These are phyloP conservation scores for Myxozyma monticola DNA, from an alignment of 805 yeast genomes.

Conservation along the genomic window DNA sequence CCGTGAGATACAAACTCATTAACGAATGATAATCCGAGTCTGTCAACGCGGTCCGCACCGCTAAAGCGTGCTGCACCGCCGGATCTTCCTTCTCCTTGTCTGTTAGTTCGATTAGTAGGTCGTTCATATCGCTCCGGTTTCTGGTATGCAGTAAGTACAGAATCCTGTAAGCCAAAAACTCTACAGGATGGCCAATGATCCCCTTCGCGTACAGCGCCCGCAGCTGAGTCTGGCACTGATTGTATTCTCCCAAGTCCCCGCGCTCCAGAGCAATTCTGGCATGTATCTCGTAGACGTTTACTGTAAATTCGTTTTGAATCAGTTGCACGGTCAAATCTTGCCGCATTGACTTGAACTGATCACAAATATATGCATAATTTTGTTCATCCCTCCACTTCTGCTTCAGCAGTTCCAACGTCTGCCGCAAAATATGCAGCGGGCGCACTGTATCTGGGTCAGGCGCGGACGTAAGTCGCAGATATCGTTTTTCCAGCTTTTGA, in stretches of 20 bases:
- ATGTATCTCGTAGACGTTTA: slow-evolving; percentile 79
- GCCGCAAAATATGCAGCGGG: slow-evolving; percentile 62
- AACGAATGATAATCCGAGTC: slow-evolving; percentile 55
- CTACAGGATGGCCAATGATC: slow-evolving; percentile 48
- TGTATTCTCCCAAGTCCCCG: slow-evolving; percentile 87
- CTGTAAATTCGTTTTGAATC: slow-evolving; percentile 72
- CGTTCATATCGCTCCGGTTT: slow-evolving; percentile 57
- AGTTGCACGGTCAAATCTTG: slow-evolving; percentile 94
- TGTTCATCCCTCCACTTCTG: slow-evolving; percentile 54
- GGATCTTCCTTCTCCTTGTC: slow-evolving; percentile 34
- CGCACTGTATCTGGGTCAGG: slow-evolving; percentile 85
- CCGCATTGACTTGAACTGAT: slow-evolving; percentile 87
- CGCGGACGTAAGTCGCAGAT: slow-evolving; percentile 82
- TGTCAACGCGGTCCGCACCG: slow-evolving; percentile 40
- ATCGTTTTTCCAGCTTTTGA: slow-evolving; percentile 68
- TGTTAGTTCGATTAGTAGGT: slow-evolving; percentile 40
- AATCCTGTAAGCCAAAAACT: slow-evolving; percentile 71
- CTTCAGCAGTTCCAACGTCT: slow-evolving; percentile 56
- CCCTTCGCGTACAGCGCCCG: slow-evolving; percentile 57
- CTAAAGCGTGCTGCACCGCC: slow-evolving; percentile 41
- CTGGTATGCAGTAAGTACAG: slow-evolving; percentile 74
- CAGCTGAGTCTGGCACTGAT: slow-evolving; percentile 88
- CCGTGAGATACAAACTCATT: slow-evolving; percentile 46
- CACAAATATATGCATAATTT: slow-evolving; percentile 74
- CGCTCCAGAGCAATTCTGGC: slow-evolving; percentile 83